Conservation (phyloP, 169 alveolate species). For the Theileria equi region DNA sequence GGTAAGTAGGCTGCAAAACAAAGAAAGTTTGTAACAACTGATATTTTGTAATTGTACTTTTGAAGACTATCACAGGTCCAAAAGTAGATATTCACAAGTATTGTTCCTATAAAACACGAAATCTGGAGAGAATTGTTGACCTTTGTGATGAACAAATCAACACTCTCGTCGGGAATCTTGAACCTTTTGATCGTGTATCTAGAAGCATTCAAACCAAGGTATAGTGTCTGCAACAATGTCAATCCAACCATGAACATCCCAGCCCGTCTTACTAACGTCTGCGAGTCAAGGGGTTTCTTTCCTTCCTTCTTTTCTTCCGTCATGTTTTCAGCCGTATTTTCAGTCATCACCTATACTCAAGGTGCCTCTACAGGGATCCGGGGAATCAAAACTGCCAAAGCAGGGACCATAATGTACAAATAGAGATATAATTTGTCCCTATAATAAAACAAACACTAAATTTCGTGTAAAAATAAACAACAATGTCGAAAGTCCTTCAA, state of each 20-base stretch:
- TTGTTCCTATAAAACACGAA: neutral
- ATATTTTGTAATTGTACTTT: neutral
- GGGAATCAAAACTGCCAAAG: no score
- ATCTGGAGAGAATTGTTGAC: neutral
- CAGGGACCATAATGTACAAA: no score
- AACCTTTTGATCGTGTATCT: conserved; percentile 13
- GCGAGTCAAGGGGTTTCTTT: no score
- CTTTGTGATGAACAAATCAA: conserved; percentile 11
- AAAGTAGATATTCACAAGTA: neutral
- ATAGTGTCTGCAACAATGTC: conserved; percentile 4
- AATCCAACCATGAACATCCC: conserved; percentile 18
- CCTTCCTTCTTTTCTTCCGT: no score
- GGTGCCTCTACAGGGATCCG: no score
- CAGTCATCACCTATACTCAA: no score
- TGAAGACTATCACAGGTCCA: neutral
- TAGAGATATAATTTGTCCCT: no score
- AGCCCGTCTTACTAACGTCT: no score
- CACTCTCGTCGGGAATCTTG: conserved; percentile 8
- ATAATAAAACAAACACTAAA: no score
- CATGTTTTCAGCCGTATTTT: no score
- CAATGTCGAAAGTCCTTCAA: no score
- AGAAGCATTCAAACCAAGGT: conserved; percentile 9
- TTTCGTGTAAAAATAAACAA: no score
- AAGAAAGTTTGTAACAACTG: conserved; percentile 11
- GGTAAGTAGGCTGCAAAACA: neutral